phyloP scores from a whole-genome alignment of 306 rosid species.

The Oxytropis ochrocephala region DNA sequence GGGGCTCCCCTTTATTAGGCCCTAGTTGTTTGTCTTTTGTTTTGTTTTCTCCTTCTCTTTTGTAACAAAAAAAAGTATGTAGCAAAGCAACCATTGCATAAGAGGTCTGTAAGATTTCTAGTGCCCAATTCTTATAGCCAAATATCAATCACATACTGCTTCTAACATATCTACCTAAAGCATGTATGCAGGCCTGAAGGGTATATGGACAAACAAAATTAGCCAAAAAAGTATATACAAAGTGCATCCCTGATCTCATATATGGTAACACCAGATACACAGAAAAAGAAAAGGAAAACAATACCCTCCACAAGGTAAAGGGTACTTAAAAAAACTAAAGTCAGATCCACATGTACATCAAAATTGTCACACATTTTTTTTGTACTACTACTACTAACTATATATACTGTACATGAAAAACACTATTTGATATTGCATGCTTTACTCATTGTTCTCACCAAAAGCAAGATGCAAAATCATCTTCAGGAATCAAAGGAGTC shows the following conservation, averaged over 20 bases:
- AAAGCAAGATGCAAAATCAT: constrained; percentile 37
- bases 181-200: constrained; percentile 9
- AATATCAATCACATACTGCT: neutral
- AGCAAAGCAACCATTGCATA: neutral
- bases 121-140: neutral
- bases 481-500: constrained; percentile 67
- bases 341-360: constrained; percentile 28
- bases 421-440: constrained; percentile 19
- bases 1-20: too few species aligned
- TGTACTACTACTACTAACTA: too few species aligned
- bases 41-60: too few species aligned
- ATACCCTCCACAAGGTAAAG: constrained; percentile 21
- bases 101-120: neutral
- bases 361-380: constrained; percentile 38
- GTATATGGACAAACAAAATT: constrained; percentile 24
- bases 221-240: constrained; percentile 10
- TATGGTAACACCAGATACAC: neutral
- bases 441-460: constrained; percentile 36
- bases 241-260: neutral
- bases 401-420: constrained; percentile 35
- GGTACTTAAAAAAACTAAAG: constrained; percentile 17
- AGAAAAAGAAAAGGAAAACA: constrained; percentile 7
- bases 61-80: neutral
- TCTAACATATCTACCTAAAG: neutral
- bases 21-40: too few species aligned